Base-by-base conservation (phyloP, 2,329 filamentous ascomycete genomes). In the Fusarium nelsonii region DNA sequence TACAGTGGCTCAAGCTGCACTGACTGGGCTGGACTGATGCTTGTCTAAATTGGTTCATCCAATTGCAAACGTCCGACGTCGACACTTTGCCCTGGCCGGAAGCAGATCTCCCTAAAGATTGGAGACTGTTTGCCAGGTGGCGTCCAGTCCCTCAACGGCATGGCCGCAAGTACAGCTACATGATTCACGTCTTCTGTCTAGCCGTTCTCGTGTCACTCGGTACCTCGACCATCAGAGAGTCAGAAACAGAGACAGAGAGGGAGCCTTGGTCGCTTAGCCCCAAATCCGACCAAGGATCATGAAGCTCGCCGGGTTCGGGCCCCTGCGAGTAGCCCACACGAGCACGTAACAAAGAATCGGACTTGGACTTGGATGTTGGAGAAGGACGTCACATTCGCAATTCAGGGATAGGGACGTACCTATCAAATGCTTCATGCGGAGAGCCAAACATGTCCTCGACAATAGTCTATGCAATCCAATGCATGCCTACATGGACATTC, bases 311-410 rank as follows among this genome's bases (percentile, higher is more conserved):
- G 48, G 63, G 62, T 66, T 68, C 68, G 52, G 68, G 52, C 48
- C 58, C 65, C 66, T 67, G 66, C 61, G 43, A 66, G 53, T 41
- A 72, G 58, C 58, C 71, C 71, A 73, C 71, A 66, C 66, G 40
- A 73, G 69, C 71, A 73, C 69, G 60, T 71, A 70, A 68, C 60
- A 57, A 70, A 68, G 63, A 60, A 68, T 70, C 50, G 23, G 44
- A 64, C 57, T 62, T 55, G 59, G 41, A 28, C 49, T 54, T 56
- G 36, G 54, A 58, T 57, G 66, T 63, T 70, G 69, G 65, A 72
- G 65, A 71, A 66, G 52, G 50, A 58, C 63, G 67, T 70, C 67
- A 64, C 71, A 73, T 58, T 67, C 33, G 50, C 48, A 51, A 36
- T 48, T 33, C 50, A 64, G 51, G 44, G 44, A 50, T 28, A 62